phyloP scores from a whole-genome alignment of 495 filamentous ascomycete species.

The Neurospora cerealis region DNA sequence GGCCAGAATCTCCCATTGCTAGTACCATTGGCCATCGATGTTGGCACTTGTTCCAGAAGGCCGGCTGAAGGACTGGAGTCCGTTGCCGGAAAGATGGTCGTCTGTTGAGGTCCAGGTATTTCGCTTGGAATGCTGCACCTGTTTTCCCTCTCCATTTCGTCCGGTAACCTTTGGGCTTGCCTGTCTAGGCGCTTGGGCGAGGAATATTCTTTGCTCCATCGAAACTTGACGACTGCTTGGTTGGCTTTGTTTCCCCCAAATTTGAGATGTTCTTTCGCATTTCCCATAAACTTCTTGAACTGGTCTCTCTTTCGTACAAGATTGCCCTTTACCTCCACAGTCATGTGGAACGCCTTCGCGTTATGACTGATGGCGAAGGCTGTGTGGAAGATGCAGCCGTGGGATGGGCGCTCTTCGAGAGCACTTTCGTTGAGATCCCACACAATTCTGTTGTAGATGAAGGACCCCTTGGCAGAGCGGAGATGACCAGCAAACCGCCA shows the following conservation, averaged over 20 bases:
- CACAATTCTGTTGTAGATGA: constrained; percentile 11
- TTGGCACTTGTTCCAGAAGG: too few species aligned
- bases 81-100: too few species aligned
- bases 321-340: constrained; percentile 19
- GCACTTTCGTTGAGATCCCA: constrained; percentile 23
- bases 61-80: too few species aligned
- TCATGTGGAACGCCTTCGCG: constrained; percentile 21
- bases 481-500: constrained; percentile 14
- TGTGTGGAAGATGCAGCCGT: constrained; percentile 22
- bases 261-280: not conserved
- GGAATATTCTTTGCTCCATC: constrained; percentile 11
- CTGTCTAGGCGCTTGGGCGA: constrained; percentile 6
- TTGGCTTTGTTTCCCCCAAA: not conserved
- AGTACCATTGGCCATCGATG: too few species aligned
- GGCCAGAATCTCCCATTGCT: too few species aligned
- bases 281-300: not conserved
- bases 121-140: not conserved
- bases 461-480: not conserved
- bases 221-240: constrained; percentile 9
- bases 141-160: constrained; percentile 8
- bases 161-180: constrained; percentile 8
- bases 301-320: constrained; percentile 3
- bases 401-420: constrained; percentile 16
- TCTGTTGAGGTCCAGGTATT: not conserved
- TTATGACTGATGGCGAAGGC: constrained; percentile 27